These are phyloP conservation scores for Populus hybrid DNA, from an alignment of 441 rosid genomes.

Conservation along the genomic window DNA sequence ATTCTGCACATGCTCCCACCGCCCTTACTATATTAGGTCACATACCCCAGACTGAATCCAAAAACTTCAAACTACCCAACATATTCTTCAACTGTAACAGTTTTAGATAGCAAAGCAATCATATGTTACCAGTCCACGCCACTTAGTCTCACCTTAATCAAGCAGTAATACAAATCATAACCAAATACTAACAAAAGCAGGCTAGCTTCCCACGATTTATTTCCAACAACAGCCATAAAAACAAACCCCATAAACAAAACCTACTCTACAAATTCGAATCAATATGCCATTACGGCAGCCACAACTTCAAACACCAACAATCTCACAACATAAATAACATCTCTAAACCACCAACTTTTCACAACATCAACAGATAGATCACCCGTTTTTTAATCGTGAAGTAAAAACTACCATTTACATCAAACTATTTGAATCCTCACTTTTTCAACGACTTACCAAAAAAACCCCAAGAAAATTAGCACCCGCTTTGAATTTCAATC, in stretches of 20 bases:
- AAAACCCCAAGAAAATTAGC: neutral
- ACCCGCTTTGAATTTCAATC: neutral
- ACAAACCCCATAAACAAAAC: neutral
- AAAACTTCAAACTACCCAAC: neutral
- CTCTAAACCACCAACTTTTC: neutral
- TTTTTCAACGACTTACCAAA: neutral
- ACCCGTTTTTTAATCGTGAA: neutral
- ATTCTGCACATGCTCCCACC: neutral
- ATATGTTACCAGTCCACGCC: neutral
- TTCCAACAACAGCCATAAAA: neutral
- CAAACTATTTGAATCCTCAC: neutral
- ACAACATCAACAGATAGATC: neutral
- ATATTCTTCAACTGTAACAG: neutral
- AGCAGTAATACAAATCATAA: neutral
- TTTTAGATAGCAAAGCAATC: neutral
- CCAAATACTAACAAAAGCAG: neutral
- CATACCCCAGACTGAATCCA: neutral
- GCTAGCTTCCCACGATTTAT: neutral
- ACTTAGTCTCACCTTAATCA: neutral
- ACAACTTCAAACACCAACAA: neutral
- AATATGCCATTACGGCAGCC: neutral
- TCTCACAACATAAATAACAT: neutral
- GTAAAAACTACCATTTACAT: neutral
- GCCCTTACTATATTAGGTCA: neutral
- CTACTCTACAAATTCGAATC: neutral